Evolutionary conservation across 768 basidiomycete genomes (phyloP).

Genomic region (Cantharellus anzutake): DNA sequence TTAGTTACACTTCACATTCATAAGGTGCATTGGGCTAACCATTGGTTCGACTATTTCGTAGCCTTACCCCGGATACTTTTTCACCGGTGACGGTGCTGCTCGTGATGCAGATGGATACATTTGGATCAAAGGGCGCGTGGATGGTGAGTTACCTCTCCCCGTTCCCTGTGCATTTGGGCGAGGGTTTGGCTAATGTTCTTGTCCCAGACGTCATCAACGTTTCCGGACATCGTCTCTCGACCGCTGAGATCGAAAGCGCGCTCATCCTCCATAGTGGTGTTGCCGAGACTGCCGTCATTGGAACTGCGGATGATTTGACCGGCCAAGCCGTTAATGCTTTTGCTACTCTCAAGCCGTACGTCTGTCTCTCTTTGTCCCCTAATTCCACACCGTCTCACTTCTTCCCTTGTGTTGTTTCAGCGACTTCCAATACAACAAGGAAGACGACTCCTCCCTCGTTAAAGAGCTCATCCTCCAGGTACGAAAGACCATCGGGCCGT

Average conservation of each 20-base stretch:
- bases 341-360: slow-evolving; percentile 84
- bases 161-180: not conserved
- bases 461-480: slow-evolving; percentile 93
- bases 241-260: slow-evolving; percentile 95
- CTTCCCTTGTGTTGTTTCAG: slow-evolving; percentile 17
- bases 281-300: slow-evolving; percentile 90
- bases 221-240: slow-evolving; percentile 89
- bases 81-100: slow-evolving; percentile 94
- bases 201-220: slow-evolving; percentile 85
- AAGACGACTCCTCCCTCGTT: slow-evolving; percentile 44
- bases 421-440: slow-evolving; percentile 60
- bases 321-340: slow-evolving; percentile 92
- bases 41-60: slow-evolving; percentile 16
- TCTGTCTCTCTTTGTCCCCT: slow-evolving; percentile 8
- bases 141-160: slow-evolving; percentile 33
- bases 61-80: slow-evolving; percentile 83
- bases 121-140: slow-evolving; percentile 96
- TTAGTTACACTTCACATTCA: slow-evolving; percentile 7
- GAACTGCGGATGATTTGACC: slow-evolving; percentile 69
- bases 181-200: not conserved
- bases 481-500: slow-evolving; percentile 93
- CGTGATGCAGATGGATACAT: slow-evolving; percentile 92
- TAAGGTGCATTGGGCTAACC: not conserved
- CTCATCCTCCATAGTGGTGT: slow-evolving; percentile 89
- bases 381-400: not conserved